These are phyloP conservation scores for Boletus sp. DNA, from an alignment of 1,284 basidiomycete species.

Conservation along the genomic window DNA sequence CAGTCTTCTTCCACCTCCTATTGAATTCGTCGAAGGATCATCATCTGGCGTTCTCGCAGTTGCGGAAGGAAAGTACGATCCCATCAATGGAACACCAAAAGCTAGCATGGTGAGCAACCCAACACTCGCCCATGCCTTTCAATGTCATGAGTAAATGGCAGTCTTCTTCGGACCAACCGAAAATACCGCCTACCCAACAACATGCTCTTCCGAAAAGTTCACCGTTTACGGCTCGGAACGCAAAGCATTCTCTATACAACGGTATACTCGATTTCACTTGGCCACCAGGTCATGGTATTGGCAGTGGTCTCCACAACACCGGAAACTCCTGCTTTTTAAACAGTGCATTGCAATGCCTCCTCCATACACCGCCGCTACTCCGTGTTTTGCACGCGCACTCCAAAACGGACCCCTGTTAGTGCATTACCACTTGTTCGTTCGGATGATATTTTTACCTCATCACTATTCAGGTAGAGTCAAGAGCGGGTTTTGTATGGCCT, in stretches of 20 bases:
- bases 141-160: slow-evolving; percentile 6
- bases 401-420: slow-evolving; percentile 47
- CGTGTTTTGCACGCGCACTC: slow-evolving; percentile 62
- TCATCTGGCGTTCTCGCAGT: slow-evolving; percentile 67
- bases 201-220: slow-evolving; percentile 24
- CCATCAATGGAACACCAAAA: slow-evolving; percentile 62
- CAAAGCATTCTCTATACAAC: slow-evolving; percentile 42
- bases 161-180: slow-evolving; percentile 23
- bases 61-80: slow-evolving; percentile 69
- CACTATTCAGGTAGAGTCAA: slow-evolving; percentile 49
- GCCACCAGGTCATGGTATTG: slow-evolving; percentile 45
- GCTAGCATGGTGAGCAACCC: slow-evolving; percentile 31
- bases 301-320: slow-evolving; percentile 78
- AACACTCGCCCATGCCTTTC: not conserved
- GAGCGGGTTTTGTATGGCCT: slow-evolving; percentile 73
- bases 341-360: slow-evolving; percentile 88
- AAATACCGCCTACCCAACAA: slow-evolving; percentile 17
- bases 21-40: slow-evolving; percentile 79
- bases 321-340: slow-evolving; percentile 99
- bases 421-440: not conserved
- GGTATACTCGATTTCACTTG: slow-evolving; percentile 55
- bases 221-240: slow-evolving; percentile 14
- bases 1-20: slow-evolving; percentile 63
- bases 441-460: slow-evolving; percentile 8
- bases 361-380: slow-evolving; percentile 91